Base-by-base conservation (phyloP, 345 rosid genomes). In the Nasturtium officinale region DNA sequence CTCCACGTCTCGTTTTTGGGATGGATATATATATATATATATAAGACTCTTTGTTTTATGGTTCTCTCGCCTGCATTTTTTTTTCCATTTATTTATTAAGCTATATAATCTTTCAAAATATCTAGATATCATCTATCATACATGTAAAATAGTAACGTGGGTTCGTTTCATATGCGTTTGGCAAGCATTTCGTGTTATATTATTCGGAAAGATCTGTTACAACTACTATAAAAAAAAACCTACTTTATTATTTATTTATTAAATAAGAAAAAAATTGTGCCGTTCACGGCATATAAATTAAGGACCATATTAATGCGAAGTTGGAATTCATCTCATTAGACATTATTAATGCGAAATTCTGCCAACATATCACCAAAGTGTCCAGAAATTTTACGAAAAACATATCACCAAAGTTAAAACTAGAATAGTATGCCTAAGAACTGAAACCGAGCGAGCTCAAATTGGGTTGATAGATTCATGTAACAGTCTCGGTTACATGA, bases 1-100 rank as follows among this genome's bases (percentile, higher is more conserved):
- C 7, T 18, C 17, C 52, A 54, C 65, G 57, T 76, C 65, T 32
- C 46, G 1, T 13, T 52, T 52, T 30, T 9, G 20, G 4, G 3
- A 23, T 16, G 42, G 45, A 12, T 33, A 23, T 12, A 10, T 2
- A n/a, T n/a, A n/a, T n/a, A n/a, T n/a, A n/a, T 32, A 21, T 62
- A 11, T 5, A 6, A 45, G 6, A 32, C 37, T 51, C 47, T 61
- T 30, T 51, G 16, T 51, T 16, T 75, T 56, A 59, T 1, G 78
- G 73, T 50, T 9, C 62, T 51, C 69, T 59, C 28, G 48, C 63
- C 32, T 60, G 56, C 53, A 4, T 37, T 29, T 48, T 29, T 66
- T 2, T 20, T 9, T 50, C 2, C 0, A 3, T 54, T 40, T 40
- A 2, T 13, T 18, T 42, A n/a, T 21, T 35, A 50, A 46, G 30